Conservation (phyloP, 2,329 filamentous ascomycete genomes). For the Celoporthe dispersa region DNA sequence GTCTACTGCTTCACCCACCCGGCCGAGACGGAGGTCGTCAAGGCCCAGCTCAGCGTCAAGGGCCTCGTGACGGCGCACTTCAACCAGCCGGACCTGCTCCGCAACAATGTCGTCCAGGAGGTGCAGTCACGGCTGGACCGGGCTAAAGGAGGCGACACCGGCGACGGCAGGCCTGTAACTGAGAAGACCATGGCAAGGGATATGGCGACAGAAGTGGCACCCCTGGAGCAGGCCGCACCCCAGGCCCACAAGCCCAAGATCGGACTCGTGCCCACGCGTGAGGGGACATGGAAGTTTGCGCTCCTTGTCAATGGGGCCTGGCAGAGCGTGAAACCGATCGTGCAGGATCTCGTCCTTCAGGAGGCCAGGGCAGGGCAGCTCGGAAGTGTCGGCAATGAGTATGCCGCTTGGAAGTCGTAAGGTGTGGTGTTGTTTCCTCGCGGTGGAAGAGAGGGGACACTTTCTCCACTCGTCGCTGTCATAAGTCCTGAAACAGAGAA, state of each 20-base stretch:
- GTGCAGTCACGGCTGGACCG: background rate
- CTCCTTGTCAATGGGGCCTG: slow-evolving; percentile 10
- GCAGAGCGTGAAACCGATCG: slow-evolving; percentile 12
- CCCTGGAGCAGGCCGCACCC: background rate
- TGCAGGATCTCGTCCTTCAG: background rate
- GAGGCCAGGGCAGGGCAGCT: slow-evolving; percentile 5
- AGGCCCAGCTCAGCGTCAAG: slow-evolving; percentile 8
- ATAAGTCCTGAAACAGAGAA: too few species aligned
- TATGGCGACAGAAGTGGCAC: background rate
- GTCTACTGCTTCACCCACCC: slow-evolving; percentile 14
- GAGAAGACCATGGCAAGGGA: background rate
- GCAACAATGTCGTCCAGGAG: background rate
- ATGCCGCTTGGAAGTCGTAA: slow-evolving; percentile 4
- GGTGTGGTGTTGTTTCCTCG: too few species aligned
- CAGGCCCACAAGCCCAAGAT: background rate
- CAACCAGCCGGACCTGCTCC: background rate
- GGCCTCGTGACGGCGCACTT: slow-evolving; percentile 3
- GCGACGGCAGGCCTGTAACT: background rate
- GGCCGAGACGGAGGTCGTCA: slow-evolving; percentile 5
- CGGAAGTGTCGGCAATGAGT: background rate
- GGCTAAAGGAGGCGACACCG: background rate
- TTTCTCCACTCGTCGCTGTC: too few species aligned
- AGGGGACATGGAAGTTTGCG: slow-evolving; percentile 8
- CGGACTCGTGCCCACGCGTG: background rate
- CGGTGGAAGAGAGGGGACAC: too few species aligned